Evolutionary conservation across 441 rosid genomes (phyloP).

Genomic region (Gossypium trilobum): DNA sequence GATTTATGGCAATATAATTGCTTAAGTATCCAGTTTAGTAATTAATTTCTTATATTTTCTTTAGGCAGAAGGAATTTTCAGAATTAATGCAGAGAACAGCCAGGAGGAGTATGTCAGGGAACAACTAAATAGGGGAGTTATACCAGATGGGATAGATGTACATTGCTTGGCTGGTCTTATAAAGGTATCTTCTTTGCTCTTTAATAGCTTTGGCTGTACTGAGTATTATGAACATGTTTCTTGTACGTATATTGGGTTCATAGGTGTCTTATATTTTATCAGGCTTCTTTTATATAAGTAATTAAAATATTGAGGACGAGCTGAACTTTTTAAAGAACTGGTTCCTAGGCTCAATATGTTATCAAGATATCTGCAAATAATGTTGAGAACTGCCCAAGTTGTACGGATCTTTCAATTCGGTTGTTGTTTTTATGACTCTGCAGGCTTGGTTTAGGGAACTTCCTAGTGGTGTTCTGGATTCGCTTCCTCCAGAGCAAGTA

Average conservation of each 20-base stretch:
- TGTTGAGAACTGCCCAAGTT: neutral
- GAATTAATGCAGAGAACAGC: conserved; percentile 55
- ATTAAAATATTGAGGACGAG: neutral
- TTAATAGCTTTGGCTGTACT: neutral
- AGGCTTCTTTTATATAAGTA: neutral
- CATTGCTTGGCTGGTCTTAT: conserved; percentile 73
- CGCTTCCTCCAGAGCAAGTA: conserved; percentile 50
- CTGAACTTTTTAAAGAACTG: neutral
- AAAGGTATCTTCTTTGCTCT: conserved; percentile 31
- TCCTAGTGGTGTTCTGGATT: conserved; percentile 57
- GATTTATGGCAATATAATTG: neutral
- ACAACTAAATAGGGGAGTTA: conserved; percentile 49
- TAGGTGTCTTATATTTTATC: neutral
- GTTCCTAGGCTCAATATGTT: neutral
- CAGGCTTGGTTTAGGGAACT: conserved; percentile 85
- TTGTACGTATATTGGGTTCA: neutral
- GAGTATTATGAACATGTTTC: neutral
- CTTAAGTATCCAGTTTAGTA: neutral
- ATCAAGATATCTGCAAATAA: neutral
- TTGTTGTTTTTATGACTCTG: neutral
- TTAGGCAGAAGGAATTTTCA: conserved; percentile 65
- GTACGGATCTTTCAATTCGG: neutral
- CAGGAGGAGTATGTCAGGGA: conserved; percentile 63
- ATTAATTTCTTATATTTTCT: neutral
- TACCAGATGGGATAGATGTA: conserved; percentile 49